Conservation (phyloP, 202 grass and related monocot species). For the Hordeum pubiflorum region DNA sequence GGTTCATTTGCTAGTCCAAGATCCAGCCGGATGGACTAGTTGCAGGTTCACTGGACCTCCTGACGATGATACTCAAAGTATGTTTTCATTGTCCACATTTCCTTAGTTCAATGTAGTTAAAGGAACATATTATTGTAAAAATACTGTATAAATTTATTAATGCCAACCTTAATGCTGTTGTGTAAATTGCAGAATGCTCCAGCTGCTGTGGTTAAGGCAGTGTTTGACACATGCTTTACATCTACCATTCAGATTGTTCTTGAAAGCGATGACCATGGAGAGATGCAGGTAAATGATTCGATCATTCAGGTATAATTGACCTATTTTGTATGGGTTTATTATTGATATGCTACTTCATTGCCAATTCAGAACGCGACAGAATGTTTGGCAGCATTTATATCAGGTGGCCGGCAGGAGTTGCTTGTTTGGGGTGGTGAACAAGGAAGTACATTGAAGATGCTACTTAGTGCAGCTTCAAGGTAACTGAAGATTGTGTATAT, state of each 20-base stretch:
- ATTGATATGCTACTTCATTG: conserved; percentile 17
- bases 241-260: conserved; percentile 75
- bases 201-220: conserved; percentile 50
- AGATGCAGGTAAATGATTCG: conserved; percentile 74
- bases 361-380: conserved; percentile 91
- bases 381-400: conserved; percentile 86
- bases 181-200: conserved; percentile 65
- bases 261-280: conserved; percentile 92
- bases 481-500: conserved; percentile 10
- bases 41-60: conserved; percentile 81
- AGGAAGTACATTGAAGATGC: conserved; percentile 55
- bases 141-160: background rate
- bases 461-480: conserved; percentile 93
- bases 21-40: conserved; percentile 60
- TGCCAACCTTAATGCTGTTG: conserved; percentile 3
- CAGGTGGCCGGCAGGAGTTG: conserved; percentile 71
- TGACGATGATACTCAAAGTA: conserved; percentile 92
- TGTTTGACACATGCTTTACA: conserved; percentile 84
- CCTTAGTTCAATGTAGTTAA: background rate
- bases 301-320: conserved; percentile 5
- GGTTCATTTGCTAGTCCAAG: conserved; percentile 57
- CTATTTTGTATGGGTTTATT: conserved; percentile 14
- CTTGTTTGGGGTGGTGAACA: conserved; percentile 70
- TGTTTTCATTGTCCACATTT: background rate
- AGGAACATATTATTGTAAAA: conserved; percentile 14